These are phyloP conservation scores for Thamnidium elegans DNA, from an alignment of 192 early-diverging fungal species.

Conservation along the genomic window DNA sequence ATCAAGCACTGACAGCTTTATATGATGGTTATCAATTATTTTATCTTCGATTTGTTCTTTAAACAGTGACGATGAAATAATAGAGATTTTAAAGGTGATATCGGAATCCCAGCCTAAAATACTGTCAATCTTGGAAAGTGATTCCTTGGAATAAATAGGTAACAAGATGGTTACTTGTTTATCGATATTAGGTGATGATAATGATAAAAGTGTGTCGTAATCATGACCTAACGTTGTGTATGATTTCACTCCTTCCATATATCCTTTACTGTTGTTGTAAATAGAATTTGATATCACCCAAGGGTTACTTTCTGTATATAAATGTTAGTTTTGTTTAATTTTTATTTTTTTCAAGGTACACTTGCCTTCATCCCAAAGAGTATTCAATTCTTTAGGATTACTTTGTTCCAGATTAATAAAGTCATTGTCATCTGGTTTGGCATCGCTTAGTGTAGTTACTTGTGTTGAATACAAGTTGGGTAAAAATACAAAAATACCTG, in stretches of 20 bases:
- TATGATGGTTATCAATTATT: not conserved
- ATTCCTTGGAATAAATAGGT: slow-evolving; percentile 10
- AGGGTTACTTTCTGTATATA: not conserved
- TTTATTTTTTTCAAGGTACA: not conserved
- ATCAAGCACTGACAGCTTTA: not conserved
- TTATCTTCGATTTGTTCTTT: not conserved
- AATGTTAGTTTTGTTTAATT: not conserved
- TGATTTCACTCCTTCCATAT: slow-evolving; percentile 5
- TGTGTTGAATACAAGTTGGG: not conserved
- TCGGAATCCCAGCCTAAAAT: not conserved
- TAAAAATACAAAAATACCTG: not conserved
- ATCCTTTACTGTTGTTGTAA: not conserved
- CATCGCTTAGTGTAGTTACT: not conserved
- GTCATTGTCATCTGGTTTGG: not conserved
- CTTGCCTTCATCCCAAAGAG: not conserved
- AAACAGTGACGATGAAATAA: slow-evolving; percentile 1
- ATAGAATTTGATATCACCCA: not conserved
- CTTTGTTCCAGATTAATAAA: not conserved
- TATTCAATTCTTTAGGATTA: not conserved
- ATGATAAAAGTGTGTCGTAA: not conserved
- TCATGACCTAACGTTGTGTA: slow-evolving; percentile 8
- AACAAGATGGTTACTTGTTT: slow-evolving; percentile 5
- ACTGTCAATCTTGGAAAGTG: not conserved
- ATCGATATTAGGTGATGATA: not conserved
- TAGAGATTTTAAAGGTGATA: not conserved